phyloP scores from a whole-genome alignment of 108 stramenopile genomes.

The Parmales sp. region DNA sequence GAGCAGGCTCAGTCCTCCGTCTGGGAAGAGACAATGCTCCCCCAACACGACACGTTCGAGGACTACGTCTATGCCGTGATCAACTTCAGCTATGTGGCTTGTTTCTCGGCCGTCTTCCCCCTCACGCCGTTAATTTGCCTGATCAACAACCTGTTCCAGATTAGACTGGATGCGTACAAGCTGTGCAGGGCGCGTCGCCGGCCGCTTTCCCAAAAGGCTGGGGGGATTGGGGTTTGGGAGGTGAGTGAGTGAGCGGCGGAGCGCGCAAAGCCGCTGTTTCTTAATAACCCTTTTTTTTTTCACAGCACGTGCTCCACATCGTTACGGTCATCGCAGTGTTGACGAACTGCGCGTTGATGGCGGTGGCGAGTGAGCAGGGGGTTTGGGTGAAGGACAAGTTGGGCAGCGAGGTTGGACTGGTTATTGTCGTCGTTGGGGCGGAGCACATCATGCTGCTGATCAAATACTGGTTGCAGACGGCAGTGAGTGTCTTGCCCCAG shows the following conservation, averaged over 20 bases:
- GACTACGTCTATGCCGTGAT: constrained; percentile 83
- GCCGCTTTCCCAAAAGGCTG: constrained; percentile 77
- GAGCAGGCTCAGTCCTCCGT: constrained; percentile 73
- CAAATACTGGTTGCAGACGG: constrained; percentile 68
- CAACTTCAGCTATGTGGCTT: constrained; percentile 87
- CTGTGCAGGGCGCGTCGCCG: constrained; percentile 77
- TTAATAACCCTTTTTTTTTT: constrained; percentile 30
- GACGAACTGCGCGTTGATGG: constrained; percentile 88
- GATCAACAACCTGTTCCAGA: constrained; percentile 82
- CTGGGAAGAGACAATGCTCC: constrained; percentile 72
- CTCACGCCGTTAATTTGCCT: constrained; percentile 83
- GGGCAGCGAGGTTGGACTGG: constrained; percentile 47
- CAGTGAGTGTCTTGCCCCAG: constrained; percentile 50
- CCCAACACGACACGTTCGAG: constrained; percentile 77
- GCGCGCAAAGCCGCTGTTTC: neutral
- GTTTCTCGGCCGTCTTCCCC: constrained; percentile 90
- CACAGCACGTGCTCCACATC: constrained; percentile 89
- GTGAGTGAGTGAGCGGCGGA: neutral
- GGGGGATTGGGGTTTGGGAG: constrained; percentile 25
- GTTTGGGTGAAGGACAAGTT: constrained; percentile 34
- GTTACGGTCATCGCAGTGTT: constrained; percentile 88
- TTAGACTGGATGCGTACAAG: constrained; percentile 92
- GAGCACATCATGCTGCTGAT: constrained; percentile 78
- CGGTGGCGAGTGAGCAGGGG: constrained; percentile 65
- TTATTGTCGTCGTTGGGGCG: constrained; percentile 68